phyloP scores from a whole-genome alignment of 495 filamentous ascomycete species.

The Glonium stellatum region DNA sequence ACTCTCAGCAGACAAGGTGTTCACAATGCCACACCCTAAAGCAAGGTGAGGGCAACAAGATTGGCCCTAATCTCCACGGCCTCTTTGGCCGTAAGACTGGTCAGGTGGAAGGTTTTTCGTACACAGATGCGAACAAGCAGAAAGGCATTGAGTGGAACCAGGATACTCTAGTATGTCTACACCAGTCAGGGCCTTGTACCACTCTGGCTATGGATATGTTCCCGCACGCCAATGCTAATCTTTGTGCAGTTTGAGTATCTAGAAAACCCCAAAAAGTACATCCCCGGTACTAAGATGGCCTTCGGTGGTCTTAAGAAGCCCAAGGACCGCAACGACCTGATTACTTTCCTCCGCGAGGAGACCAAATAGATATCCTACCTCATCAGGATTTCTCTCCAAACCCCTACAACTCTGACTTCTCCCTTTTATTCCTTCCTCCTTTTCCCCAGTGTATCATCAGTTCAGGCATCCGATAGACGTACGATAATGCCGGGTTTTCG shows the following conservation, averaged over 20 bases:
- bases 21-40: conserved; percentile 97
- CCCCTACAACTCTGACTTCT: not conserved
- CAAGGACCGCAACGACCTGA: conserved; percentile 98
- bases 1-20: conserved; percentile 67
- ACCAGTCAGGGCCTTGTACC: too few relatives aligned
- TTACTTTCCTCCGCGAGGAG: conserved; percentile 53
- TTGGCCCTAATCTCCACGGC: conserved; percentile 93
- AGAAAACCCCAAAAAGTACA: conserved; percentile 93
- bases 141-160: conserved; percentile 88
- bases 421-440: conserved; percentile 4
- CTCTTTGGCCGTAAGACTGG: conserved; percentile 96
- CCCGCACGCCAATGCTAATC: conserved; percentile 27
- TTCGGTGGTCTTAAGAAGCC: conserved; percentile 99
- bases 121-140: conserved; percentile 99
- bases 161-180: conserved; percentile 65
- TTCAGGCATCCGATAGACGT: conserved; percentile 30
- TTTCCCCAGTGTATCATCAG: conserved; percentile 24
- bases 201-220: too few relatives aligned
- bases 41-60: conserved; percentile 84
- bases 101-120: conserved; percentile 82
- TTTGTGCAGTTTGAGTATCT: conserved; percentile 67
- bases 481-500: conserved; percentile 12
- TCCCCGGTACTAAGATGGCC: conserved; percentile 99
- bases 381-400: not conserved
- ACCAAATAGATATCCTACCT: conserved; percentile 32